Base-by-base conservation (phyloP, 2,329 filamentous ascomycete species). In the Laburnicola sp. region DNA sequence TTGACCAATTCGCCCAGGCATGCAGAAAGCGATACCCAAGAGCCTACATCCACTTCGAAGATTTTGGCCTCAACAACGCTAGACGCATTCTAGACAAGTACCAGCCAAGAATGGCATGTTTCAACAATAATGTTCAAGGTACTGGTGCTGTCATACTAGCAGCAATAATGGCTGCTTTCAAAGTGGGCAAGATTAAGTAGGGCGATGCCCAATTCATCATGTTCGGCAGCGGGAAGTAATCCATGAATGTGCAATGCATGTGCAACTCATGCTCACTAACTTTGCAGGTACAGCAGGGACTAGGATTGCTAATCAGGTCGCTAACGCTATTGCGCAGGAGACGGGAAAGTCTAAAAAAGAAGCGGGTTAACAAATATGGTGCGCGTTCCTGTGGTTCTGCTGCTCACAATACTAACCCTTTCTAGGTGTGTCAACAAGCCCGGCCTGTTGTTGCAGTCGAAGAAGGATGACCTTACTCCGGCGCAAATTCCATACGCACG, bases 81-180 rank as follows among this genome's bases (percentile, higher is more conserved):
- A 80, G 88, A 27, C 82, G 88, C 3, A 82, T 96, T 2, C 78
- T 96, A 0, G 88, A 96, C 53, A 82, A 79, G 31, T 96, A 94
- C 63, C 82, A 86, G 1, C 80, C 86, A 0, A 66, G 87, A 43
- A 86, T 93, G 6, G 80, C 91, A 0, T 95, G 90, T 70, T 96
- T 96, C 78, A 96, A 96, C 64, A 91, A 96, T 51, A 91, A 96
- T 68, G 86, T 96, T 0, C 91, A 96, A 70, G 91, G 91, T 1
- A 96, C 91, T 0, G 91, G 91, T 0, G 93, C 89, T 52, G 90
- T 96, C 1, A 93, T 91, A 0, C 80, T 96, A 0, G 91, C 91
- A 0, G 91, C 88, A 1, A 86, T 96, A 56, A 85, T 90, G 76
- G 84, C 90, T 0, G 91, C 83, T 0, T 76, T 92, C 6, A 83